Evolutionary conservation across 352 stramenopile genomes (phyloP).

Genomic region (Peronospora farinosa): DNA sequence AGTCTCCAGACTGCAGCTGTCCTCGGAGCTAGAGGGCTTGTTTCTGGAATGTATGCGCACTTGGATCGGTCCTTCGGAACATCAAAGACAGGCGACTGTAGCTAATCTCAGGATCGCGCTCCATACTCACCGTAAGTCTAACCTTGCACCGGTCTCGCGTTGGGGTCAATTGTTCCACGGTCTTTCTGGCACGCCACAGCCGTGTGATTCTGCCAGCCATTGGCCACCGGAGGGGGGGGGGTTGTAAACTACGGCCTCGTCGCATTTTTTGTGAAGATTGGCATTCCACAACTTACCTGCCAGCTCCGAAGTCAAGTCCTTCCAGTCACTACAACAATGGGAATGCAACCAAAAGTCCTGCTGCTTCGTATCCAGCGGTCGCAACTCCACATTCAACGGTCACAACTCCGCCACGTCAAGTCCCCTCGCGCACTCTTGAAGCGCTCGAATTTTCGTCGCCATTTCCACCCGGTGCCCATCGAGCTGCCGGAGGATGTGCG

Average conservation of each 20-base stretch:
- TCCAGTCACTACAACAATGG: constrained; percentile 18
- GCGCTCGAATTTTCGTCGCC: constrained; percentile 24
- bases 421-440: constrained; percentile 23
- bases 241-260: constrained; percentile 22
- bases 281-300: constrained; percentile 28
- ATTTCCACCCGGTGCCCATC: constrained; percentile 9
- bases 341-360: constrained; percentile 22
- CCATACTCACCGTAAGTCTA: constrained; percentile 23
- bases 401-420: constrained; percentile 17
- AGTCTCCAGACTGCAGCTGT: too few species aligned
- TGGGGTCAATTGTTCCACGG: constrained; percentile 4
- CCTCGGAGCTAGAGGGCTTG: too few species aligned
- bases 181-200: background rate
- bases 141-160: background rate
- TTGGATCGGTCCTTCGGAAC: too few species aligned
- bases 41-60: too few species aligned
- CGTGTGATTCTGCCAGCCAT: constrained; percentile 6
- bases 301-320: background rate
- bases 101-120: background rate
- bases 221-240: constrained; percentile 1
- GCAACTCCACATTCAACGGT: constrained; percentile 13
- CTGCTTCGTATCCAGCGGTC: constrained; percentile 6
- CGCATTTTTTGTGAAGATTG: constrained; percentile 26
- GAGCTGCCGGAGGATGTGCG: constrained; percentile 36
- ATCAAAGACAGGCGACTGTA: too few species aligned